A percentile compares a stretch with the other conserved stretches of the same genome.
Evolutionary conservation across 1,284 basidiomycete genomes (phyloP).

Genomic region (Salmacisia buchloeana): DNA sequence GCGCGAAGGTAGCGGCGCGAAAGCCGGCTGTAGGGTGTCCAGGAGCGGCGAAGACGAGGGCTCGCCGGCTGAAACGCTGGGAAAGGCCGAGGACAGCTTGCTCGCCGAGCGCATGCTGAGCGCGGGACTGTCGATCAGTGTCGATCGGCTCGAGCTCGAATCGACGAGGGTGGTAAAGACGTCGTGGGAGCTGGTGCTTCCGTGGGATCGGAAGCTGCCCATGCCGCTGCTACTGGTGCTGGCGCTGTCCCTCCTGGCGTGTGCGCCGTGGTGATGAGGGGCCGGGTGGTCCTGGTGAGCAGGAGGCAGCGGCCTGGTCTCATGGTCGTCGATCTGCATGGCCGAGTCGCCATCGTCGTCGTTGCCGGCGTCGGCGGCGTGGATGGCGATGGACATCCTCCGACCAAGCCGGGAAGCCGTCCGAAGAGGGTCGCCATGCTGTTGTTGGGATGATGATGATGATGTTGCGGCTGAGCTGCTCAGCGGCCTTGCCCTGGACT

Average conservation of each 20-base stretch:
- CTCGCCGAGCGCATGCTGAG: neutral
- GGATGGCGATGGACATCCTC: neutral
- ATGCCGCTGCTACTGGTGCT: conserved; percentile 1
- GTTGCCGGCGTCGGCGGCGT: neutral
- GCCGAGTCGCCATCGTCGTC: neutral
- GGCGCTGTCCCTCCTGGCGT: neutral
- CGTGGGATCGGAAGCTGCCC: neutral
- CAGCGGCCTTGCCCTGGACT: neutral
- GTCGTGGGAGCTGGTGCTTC: conserved; percentile 1
- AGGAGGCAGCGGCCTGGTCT: neutral
- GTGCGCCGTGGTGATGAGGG: too few species aligned
- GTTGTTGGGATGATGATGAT: neutral
- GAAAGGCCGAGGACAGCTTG: neutral
- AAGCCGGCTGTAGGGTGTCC: neutral
- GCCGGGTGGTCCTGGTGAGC: neutral
- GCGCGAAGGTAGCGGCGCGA: neutral
- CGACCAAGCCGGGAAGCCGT: neutral
- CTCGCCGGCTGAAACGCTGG: neutral
- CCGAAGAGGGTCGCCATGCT: neutral
- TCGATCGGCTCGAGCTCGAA: neutral
- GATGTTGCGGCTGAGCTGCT: neutral
- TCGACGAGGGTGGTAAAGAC: neutral
- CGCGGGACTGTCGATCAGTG: neutral
- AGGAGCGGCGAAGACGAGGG: neutral
- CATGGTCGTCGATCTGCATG: conserved; percentile 1